Percentiles rank a stretch among this genome's conserved stretches.
Evolutionary conservation across 306 rosid genomes (phyloP).

Genomic region (Erythrophleum fordii): DNA sequence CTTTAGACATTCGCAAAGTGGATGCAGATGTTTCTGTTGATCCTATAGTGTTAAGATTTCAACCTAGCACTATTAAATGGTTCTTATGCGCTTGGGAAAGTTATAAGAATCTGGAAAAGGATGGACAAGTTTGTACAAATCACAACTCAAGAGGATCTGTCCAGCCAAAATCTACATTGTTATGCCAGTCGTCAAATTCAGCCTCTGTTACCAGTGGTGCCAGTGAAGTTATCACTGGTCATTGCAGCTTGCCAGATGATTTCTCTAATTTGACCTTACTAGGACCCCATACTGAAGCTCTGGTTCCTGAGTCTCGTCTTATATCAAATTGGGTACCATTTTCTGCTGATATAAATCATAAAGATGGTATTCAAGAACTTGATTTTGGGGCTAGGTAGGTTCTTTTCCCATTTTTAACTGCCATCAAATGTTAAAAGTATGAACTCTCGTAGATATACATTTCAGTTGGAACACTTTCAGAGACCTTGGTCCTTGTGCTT

Average conservation of each 20-base stretch:
- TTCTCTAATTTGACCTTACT: constrained; percentile 46
- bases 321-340: constrained; percentile 90
- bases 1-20: constrained; percentile 79
- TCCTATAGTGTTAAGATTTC: constrained; percentile 73
- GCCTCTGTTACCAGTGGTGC: constrained; percentile 42
- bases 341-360: constrained; percentile 42
- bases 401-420: constrained; percentile 22
- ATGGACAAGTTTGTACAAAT: constrained; percentile 42
- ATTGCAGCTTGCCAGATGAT: constrained; percentile 45
- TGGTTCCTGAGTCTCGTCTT: constrained; percentile 66
- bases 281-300: constrained; percentile 52
- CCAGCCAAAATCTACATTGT: constrained; percentile 46
- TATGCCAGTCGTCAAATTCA: constrained; percentile 46
- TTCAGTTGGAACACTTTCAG: background rate
- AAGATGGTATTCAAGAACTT: constrained; percentile 63
- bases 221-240: constrained; percentile 40
- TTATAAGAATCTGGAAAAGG: constrained; percentile 55
- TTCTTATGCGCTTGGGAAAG: constrained; percentile 66
- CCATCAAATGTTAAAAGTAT: constrained; percentile 34
- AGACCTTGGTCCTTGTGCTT: constrained; percentile 16
- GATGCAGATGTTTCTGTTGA: constrained; percentile 84
- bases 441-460: constrained; percentile 15
- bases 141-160: constrained; percentile 46
- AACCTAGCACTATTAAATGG: constrained; percentile 82
- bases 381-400: constrained; percentile 96